Percentiles rank a stretch among this genome's conserved stretches.
Conservation (phyloP, 352 stramenopile genomes). For the Globisporangium cystogenes region DNA sequence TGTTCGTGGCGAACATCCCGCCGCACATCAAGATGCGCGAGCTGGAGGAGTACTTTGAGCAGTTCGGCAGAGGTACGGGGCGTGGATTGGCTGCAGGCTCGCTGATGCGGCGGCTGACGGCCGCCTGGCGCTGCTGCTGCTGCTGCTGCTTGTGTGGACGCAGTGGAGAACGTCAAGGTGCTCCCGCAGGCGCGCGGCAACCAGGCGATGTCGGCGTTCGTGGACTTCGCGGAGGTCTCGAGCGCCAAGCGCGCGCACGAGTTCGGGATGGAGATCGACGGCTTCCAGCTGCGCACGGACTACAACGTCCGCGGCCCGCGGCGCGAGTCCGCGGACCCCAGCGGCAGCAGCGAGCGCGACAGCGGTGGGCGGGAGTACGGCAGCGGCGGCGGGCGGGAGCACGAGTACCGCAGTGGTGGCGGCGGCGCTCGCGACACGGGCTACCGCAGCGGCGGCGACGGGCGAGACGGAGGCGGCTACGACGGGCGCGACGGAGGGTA, state of each 20-base stretch:
- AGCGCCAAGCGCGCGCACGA: conserved; percentile 40
- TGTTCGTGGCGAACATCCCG: conserved; percentile 66
- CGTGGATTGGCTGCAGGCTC: no score
- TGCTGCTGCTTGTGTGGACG: background rate
- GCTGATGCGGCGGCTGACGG: background rate
- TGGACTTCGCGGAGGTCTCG: conserved; percentile 41
- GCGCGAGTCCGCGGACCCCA: background rate
- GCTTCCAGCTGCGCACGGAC: conserved; percentile 36
- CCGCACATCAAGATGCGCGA: conserved; percentile 57
- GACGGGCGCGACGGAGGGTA: background rate
- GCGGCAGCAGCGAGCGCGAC: background rate
- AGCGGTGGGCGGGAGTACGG: background rate
- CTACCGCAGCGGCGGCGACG: background rate
- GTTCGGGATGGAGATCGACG: conserved; percentile 33
- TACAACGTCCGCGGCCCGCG: conserved; percentile 47
- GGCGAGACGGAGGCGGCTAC: background rate
- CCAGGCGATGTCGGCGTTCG: conserved; percentile 54
- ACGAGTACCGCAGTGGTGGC: background rate
- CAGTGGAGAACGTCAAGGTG: conserved; percentile 61
- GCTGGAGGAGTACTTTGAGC: conserved; percentile 44
- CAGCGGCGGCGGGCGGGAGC: background rate
- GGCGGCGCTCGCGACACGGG: background rate
- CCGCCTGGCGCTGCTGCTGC: background rate
- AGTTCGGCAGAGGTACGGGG: conserved; percentile 38
- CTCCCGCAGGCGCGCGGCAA: conserved; percentile 37